A percentile compares a stretch with the other conserved stretches of the same genome.
Conservation (phyloP, 2,329 filamentous ascomycete species). For the Dactylellina haptotyla region DNA sequence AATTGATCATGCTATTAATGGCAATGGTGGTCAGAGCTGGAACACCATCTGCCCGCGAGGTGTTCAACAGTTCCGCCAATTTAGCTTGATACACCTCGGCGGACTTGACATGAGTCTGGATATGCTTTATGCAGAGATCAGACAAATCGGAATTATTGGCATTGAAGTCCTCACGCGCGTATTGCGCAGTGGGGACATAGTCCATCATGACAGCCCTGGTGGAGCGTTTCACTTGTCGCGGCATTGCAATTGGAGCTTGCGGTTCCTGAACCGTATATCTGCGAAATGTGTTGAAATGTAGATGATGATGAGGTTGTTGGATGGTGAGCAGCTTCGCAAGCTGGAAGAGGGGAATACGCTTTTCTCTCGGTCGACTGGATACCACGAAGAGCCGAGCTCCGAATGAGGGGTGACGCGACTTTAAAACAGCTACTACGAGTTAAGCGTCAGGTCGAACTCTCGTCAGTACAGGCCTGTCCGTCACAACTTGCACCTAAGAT, state of each 20-base stretch:
- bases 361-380: not conserved
- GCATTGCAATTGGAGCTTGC: not conserved
- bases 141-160: conserved; percentile 18
- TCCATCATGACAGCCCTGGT: conserved; percentile 35
- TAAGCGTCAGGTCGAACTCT: not conserved
- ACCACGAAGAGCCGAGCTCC: not conserved
- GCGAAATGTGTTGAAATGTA: not conserved
- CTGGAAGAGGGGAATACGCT: not conserved
- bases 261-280: not conserved
- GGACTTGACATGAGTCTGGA: conserved; percentile 46
- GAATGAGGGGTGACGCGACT: conserved; percentile 24
- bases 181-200: conserved; percentile 48
- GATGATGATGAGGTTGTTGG: not conserved
- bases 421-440: not conserved
- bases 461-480: no score
- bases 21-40: conserved; percentile 46
- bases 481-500: no score
- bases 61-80: conserved; percentile 24
- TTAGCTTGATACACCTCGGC: conserved; percentile 30
- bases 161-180: conserved; percentile 23
- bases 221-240: not conserved
- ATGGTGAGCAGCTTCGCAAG: not conserved
- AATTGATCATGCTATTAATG: conserved; percentile 53
- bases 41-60: conserved; percentile 7
- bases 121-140: conserved; percentile 43